Evolutionary conservation across 1,284 basidiomycete genomes (phyloP).

Genomic region (Takashimella koratensis): DNA sequence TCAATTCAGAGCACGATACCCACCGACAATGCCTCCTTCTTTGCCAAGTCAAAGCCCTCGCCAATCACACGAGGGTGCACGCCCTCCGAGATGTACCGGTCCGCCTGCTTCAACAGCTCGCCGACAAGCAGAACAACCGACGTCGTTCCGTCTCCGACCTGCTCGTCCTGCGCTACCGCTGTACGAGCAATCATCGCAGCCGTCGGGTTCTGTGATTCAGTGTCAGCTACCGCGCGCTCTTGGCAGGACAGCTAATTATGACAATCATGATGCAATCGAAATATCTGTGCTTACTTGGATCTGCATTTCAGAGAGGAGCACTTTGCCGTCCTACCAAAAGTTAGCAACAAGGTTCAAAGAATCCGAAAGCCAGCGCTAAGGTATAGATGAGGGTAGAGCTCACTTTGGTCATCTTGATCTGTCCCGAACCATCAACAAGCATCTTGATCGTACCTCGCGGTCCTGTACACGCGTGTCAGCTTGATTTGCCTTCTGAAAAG

Average conservation of each 20-base stretch:
- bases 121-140: constrained; percentile 96
- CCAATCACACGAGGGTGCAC: constrained; percentile 96
- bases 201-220: constrained; percentile 79
- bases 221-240: too few relatives aligned
- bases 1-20: too few relatives aligned
- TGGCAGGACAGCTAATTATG: too few relatives aligned
- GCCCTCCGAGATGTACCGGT: constrained; percentile 96
- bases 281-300: constrained; percentile 61
- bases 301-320: constrained; percentile 98
- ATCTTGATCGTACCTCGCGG: constrained; percentile 97
- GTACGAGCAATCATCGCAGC: constrained; percentile 99
- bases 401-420: constrained; percentile 98
- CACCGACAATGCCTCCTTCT: constrained; percentile 86
- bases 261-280: neutral
- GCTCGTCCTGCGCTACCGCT: constrained; percentile 97
- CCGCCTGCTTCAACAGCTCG: constrained; percentile 94
- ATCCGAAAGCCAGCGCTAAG: too few relatives aligned
- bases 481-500: neutral
- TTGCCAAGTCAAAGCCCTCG: constrained; percentile 94
- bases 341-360: too few relatives aligned
- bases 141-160: constrained; percentile 98
- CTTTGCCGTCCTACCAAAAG: constrained; percentile 97
- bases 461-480: constrained; percentile 55
- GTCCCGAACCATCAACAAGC: constrained; percentile 98
- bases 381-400: constrained; percentile 6